Percentiles rank a stretch among this genome's conserved stretches.
Conservation (phyloP, 108 stramenopile species). For the Pseudonitzschia multistriata region DNA sequence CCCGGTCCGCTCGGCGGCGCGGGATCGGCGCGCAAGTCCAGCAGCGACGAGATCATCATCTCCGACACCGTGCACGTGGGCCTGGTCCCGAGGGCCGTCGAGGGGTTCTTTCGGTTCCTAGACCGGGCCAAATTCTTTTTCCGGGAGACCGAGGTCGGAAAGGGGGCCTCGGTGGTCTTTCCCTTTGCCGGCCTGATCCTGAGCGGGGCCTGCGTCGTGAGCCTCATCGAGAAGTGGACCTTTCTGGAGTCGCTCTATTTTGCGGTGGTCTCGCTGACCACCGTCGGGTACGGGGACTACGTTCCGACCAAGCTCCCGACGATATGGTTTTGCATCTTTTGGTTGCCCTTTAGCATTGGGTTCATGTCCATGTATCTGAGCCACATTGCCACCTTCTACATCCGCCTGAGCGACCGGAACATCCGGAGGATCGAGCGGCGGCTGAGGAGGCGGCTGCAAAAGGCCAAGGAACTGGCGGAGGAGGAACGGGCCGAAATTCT, state of each 20-base stretch:
- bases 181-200: slow-evolving; percentile 76
- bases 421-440: slow-evolving; percentile 65
- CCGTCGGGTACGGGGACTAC: slow-evolving; percentile 79
- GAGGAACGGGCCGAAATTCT: slow-evolving; percentile 40
- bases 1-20: slow-evolving; percentile 10
- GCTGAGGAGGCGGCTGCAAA: slow-evolving; percentile 55
- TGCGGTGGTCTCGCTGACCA: slow-evolving; percentile 78
- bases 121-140: slow-evolving; percentile 55
- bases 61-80: slow-evolving; percentile 3
- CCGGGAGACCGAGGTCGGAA: slow-evolving; percentile 55
- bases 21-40: background rate
- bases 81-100: slow-evolving; percentile 17
- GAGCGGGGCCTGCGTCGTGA: slow-evolving; percentile 71
- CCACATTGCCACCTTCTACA: slow-evolving; percentile 80
- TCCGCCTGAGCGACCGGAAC: slow-evolving; percentile 69
- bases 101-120: slow-evolving; percentile 25
- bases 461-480: slow-evolving; percentile 49
- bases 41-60: slow-evolving; percentile 18
- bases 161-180: slow-evolving; percentile 62
- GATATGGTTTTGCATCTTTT: slow-evolving; percentile 79
- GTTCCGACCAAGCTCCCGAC: slow-evolving; percentile 57
- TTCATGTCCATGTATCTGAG: slow-evolving; percentile 78
- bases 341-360: slow-evolving; percentile 77
- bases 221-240: slow-evolving; percentile 79
- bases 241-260: slow-evolving; percentile 79